Evolutionary conservation across 2,329 filamentous ascomycete species (phyloP).

Genomic region (Fusarium fracticaudum): DNA sequence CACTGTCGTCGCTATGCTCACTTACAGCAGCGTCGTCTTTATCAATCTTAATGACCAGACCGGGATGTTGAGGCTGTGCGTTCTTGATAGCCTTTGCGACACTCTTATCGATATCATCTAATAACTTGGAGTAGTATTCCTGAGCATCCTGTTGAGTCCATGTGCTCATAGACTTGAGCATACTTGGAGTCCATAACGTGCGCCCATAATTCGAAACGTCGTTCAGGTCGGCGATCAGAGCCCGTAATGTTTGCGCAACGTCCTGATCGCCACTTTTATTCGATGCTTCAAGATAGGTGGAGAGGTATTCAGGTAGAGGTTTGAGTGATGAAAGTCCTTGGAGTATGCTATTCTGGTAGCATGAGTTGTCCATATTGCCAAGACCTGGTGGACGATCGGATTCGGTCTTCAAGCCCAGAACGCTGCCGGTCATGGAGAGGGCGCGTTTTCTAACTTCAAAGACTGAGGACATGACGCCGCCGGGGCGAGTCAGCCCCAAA

Average conservation of each 20-base stretch:
- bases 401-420: conserved; percentile 51
- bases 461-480: conserved; percentile 65
- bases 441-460: conserved; percentile 67
- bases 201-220: conserved; percentile 75
- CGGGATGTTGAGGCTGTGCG: conserved; percentile 43
- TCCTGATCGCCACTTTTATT: conserved; percentile 45
- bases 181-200: conserved; percentile 82
- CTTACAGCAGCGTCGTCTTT: conserved; percentile 57
- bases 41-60: conserved; percentile 52
- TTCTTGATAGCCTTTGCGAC: conserved; percentile 60
- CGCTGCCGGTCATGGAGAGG: conserved; percentile 60
- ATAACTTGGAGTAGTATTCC: conserved; percentile 92
- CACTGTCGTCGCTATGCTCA: conserved; percentile 65
- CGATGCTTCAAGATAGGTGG: conserved; percentile 50
- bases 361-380: conserved; percentile 94
- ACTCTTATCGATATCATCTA: conserved; percentile 87
- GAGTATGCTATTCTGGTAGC: conserved; percentile 96
- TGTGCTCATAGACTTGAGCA: conserved; percentile 91
- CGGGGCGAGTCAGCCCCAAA: conserved; percentile 64
- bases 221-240: conserved; percentile 76
- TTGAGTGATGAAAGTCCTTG: conserved; percentile 83
- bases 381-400: conserved; percentile 70
- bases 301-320: conserved; percentile 74
- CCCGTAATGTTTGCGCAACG: conserved; percentile 63
- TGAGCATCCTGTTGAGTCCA: conserved; percentile 98